These are phyloP conservation scores for Globisporangium recalcitrans DNA, from an alignment of 352 stramenopile species.

Conservation along the genomic window DNA sequence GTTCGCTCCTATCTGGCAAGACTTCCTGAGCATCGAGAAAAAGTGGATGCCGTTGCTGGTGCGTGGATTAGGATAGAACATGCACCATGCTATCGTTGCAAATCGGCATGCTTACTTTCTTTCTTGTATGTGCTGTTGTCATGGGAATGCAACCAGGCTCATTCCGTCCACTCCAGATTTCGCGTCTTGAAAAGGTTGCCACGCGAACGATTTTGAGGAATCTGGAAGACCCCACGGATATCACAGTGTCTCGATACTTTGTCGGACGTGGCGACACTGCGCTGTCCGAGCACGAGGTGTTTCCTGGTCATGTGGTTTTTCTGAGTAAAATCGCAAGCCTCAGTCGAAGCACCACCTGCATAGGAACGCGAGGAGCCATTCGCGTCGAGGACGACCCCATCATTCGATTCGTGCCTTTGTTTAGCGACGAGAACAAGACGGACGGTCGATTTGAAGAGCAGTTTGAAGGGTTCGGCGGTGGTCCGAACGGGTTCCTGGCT, in stretches of 20 bases:
- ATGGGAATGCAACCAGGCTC: conserved; percentile 7
- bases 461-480: conserved; percentile 30
- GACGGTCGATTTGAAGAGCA: conserved; percentile 23
- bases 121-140: not conserved
- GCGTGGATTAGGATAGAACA: not conserved
- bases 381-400: conserved; percentile 75
- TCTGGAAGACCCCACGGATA: conserved; percentile 18
- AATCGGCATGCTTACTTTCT: not conserved
- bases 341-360: conserved; percentile 64
- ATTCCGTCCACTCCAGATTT: conserved; percentile 25
- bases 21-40: conserved; percentile 24
- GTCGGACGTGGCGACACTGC: conserved; percentile 41
- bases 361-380: conserved; percentile 41
- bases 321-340: conserved; percentile 38
- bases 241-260: conserved; percentile 27
- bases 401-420: conserved; percentile 70
- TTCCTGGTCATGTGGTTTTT: conserved; percentile 34
- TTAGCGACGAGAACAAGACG: conserved; percentile 23
- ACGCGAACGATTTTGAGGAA: conserved; percentile 38
- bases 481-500: conserved; percentile 33
- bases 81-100: not conserved
- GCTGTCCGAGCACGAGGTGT: conserved; percentile 24
- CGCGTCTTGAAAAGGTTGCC: conserved; percentile 41
- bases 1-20: conserved; percentile 33
- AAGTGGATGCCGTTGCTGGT: conserved; percentile 16